Evolutionary conservation across 2,329 filamentous ascomycete species (phyloP).

Genomic region (Nothopassalora personata): DNA sequence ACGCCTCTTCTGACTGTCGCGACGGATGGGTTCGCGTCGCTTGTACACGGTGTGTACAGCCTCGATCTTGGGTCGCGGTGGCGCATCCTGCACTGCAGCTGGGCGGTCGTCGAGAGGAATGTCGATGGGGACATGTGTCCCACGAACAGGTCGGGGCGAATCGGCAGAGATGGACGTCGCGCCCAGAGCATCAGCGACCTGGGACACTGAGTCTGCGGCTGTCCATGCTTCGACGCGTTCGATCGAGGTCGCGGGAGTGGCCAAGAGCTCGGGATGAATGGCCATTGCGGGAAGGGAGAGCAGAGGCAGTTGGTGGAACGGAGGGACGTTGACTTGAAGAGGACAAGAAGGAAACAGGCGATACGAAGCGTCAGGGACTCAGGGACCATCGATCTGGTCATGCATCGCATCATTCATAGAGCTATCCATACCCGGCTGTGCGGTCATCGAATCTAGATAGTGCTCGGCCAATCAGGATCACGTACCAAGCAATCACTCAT

Average conservation of each 20-base stretch:
- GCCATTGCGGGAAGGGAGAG: conserved; percentile 14
- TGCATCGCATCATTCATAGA: background rate
- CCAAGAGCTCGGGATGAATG: conserved; percentile 13
- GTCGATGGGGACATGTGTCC: conserved; percentile 59
- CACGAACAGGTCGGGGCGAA: conserved; percentile 34
- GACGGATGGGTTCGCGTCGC: conserved; percentile 51
- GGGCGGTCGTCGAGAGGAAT: conserved; percentile 68
- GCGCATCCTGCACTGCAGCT: conserved; percentile 25
- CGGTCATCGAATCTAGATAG: background rate
- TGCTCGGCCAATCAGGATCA: background rate
- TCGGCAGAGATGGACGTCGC: conserved; percentile 37
- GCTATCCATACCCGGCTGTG: background rate
- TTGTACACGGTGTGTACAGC: conserved; percentile 37
- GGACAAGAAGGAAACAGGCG: background rate
- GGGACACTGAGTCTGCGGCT: conserved; percentile 32
- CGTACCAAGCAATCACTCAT: background rate
- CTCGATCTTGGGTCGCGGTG: conserved; percentile 19
- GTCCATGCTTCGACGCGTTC: conserved; percentile 42
- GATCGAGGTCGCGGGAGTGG: conserved; percentile 16
- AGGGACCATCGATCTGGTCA: background rate
- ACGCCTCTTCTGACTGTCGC: conserved; percentile 60
- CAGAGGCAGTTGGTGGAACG: background rate
- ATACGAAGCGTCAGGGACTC: background rate
- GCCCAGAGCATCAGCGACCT: conserved; percentile 40
- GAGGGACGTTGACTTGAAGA: background rate